Percentiles rank a stretch among this genome's conserved stretches.
phyloP scores from a whole-genome alignment of 176 grass and related monocot genomes.

The Lolium perenne region DNA sequence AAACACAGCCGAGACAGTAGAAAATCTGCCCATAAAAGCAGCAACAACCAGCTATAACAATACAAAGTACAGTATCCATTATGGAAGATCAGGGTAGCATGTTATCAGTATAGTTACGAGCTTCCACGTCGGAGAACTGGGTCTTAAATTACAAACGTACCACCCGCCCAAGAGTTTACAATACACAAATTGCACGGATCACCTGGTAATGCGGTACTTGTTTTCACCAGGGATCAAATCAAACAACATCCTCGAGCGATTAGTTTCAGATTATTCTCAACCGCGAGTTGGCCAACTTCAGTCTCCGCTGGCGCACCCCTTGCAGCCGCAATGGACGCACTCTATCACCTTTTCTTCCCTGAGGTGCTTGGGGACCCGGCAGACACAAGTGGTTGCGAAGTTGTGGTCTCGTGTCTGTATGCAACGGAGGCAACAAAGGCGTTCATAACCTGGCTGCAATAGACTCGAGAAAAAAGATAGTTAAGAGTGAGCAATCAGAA shows the following conservation, averaged over 20 bases:
- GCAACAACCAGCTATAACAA: neutral
- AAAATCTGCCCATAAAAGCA: neutral
- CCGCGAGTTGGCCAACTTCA: slow-evolving; percentile 15
- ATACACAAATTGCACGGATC: neutral
- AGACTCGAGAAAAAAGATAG: slow-evolving; percentile 8
- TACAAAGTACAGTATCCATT: neutral
- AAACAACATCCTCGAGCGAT: neutral
- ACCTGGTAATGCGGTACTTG: neutral
- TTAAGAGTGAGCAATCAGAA: neutral
- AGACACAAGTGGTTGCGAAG: slow-evolving; percentile 73
- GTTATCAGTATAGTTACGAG: neutral
- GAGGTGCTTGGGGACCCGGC: slow-evolving; percentile 80
- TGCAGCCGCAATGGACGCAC: slow-evolving; percentile 82
- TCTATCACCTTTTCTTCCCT: slow-evolving; percentile 90
- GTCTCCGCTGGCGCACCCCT: slow-evolving; percentile 81
- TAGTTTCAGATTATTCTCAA: slow-evolving; percentile 9
- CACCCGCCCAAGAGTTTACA: neutral
- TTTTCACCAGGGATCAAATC: slow-evolving; percentile 5
- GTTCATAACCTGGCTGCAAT: slow-evolving; percentile 72
- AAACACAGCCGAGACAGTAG: neutral
- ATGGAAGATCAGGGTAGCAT: neutral
- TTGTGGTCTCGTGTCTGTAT: slow-evolving; percentile 87
- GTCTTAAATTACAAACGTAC: neutral
- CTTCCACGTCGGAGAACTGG: slow-evolving; percentile 3
- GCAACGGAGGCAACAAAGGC: slow-evolving; percentile 77